Base-by-base conservation (phyloP, 2,329 filamentous ascomycete species). In the Aspergillus flavus region DNA sequence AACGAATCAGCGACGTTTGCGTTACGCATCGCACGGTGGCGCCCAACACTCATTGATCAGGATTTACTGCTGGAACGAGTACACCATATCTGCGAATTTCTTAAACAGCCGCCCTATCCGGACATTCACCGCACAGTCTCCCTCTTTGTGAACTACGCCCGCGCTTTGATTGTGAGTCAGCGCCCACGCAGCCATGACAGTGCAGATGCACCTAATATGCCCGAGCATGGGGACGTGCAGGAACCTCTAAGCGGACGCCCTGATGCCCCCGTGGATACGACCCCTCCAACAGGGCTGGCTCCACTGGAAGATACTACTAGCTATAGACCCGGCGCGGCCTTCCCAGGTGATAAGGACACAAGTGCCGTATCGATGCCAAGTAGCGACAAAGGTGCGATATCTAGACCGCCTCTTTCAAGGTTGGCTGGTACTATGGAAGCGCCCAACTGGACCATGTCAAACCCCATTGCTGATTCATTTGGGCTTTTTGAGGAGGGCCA, bases 121-220 rank as follows among this genome's bases (percentile, higher is more conserved):
- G 75, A 77, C 34, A 76, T 77, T n/a, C 75, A 77, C 61, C 72
- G 75, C 32, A 76, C 75, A 5, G 75, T 77, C 30, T 76, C 75
- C 30, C 75, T 77, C 57, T 77, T 77, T 53, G 73, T 75, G 46
- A 76, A 75, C 60, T 77, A 77, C 43, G 75, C 72, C 39, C 69
- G 75, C 21, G 74, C 74, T 10, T 64, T 76, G 28, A 72, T 76
- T 53, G 71, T 74, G 21, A 73, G 71, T 26, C 71, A 73, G 46
- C 66, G 66, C 19, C 62, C 69, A 19, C 60, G 23, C 6, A 55
- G 59, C 12, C 11, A 26, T 26, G 34, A 61, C 19, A 66, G 64
- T 53, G 50, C 62, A 55, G 67, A 71, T 48, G 58, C 50, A 43
- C 66, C 61, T 23, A 62, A 68, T 50, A 46, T 64, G 30, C 59